Conservation (phyloP, 192 early-diverging fungal species). For the Coemansia brasiliensis region DNA sequence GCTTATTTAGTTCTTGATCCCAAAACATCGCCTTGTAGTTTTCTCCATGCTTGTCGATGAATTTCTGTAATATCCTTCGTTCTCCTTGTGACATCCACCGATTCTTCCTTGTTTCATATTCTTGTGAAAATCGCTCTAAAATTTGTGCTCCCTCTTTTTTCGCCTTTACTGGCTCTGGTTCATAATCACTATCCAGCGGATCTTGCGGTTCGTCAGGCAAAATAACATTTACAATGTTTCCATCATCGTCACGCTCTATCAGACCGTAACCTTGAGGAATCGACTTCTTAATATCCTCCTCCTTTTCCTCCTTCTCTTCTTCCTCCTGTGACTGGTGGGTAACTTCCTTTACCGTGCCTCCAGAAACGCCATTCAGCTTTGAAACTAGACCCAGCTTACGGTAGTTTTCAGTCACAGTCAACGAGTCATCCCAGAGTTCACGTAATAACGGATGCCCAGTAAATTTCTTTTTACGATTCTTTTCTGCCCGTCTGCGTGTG, state of each 20-base stretch:
- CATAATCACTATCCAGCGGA: constrained; percentile 52
- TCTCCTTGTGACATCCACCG: constrained; percentile 61
- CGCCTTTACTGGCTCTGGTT: constrained; percentile 48
- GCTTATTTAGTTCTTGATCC: constrained; percentile 69
- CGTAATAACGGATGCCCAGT: constrained; percentile 62
- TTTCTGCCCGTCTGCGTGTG: constrained; percentile 65
- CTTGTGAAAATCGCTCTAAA: constrained; percentile 58
- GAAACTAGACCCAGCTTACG: constrained; percentile 67
- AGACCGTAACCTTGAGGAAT: constrained; percentile 69
- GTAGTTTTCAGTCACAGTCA: constrained; percentile 74
- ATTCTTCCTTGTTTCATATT: constrained; percentile 35
- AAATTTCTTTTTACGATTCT: constrained; percentile 60
- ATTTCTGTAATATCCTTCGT: constrained; percentile 55
- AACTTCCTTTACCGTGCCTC: constrained; percentile 49
- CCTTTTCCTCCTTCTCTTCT: constrained; percentile 14
- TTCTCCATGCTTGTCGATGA: constrained; percentile 70
- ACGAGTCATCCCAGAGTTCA: constrained; percentile 68
- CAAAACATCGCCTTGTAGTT: constrained; percentile 79
- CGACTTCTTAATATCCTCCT: constrained; percentile 57
- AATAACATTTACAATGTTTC: constrained; percentile 70
- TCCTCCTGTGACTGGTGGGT: constrained; percentile 1
- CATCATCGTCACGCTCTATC: constrained; percentile 79
- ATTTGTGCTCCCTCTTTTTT: constrained; percentile 62
- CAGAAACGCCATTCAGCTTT: constrained; percentile 64
- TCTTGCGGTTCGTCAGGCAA: constrained; percentile 58